Evolutionary conservation across 768 basidiomycete genomes (phyloP), one percentile per base, ranked within the genome.

Genomic region (Rubroboletus pulcherrimus): DNA sequence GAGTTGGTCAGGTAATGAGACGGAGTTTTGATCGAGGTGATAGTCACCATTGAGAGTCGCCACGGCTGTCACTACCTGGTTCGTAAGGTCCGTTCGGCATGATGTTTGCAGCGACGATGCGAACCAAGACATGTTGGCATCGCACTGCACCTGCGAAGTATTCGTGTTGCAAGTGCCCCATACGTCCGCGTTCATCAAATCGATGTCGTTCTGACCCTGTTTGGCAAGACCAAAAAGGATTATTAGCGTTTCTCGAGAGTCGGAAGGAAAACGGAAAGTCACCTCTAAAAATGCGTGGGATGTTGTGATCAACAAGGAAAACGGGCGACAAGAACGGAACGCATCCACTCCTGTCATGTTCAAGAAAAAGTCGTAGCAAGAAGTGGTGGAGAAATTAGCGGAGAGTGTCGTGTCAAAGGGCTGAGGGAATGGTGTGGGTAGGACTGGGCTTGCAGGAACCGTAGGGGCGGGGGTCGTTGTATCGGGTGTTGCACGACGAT

Each of bases 91-190:
- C 17, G 68, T 58, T 26, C 73, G 70, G 63, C 91, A 93, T 1
- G 76, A 71, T 1, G 66, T 63, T 59, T 77, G 69, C 15, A 91
- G 68, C 33, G 71, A 60, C 0, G 70, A 64, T 2, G 81, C 79
- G 66, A 86, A 89, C 77, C 80, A 82, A 7, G 63, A 76, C 84
- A 94, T 90, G 59, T 87, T 88, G 30, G 72, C 59, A n/a, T 71
- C 61, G 62, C 91, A 94, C 56, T 85, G 78, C 24, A 71, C 75
- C 14, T 72, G 66, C 3, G 68, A 64, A 1, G 70, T 63, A 15
- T 66, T 71, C 7, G 89, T 88, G 61, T 91, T 86, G 69, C 92
- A 94, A 0, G 87, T 90, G 3, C 88, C 89, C 85, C 89, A 90
- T 7, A 93, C 65, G 48, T 91, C 74, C 9, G 74, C 69, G 63